These are phyloP conservation scores for Euphorbia pulcherrima DNA, from an alignment of 345 rosid species.

Conservation along the genomic window DNA sequence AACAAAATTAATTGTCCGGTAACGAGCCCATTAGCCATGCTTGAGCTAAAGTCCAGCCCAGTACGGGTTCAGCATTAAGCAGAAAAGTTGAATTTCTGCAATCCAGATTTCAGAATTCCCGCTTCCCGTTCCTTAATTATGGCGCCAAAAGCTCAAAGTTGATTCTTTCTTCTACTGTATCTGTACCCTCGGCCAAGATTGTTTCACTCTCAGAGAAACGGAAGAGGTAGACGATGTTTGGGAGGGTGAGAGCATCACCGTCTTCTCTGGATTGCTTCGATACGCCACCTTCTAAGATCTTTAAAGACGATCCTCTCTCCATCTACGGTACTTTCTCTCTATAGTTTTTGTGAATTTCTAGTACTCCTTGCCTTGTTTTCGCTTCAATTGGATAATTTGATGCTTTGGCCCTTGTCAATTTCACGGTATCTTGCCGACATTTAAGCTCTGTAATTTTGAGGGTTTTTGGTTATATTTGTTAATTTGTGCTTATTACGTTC, in stretches of 20 bases:
- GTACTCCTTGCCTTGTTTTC: too few species aligned
- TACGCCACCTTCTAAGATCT: constrained; percentile 57
- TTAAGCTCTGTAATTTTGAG: neutral
- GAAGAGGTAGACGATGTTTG: constrained; percentile 46
- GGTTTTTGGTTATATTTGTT: neutral
- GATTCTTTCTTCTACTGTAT: too few species aligned
- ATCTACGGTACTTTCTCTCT: constrained; percentile 52
- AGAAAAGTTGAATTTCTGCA: neutral
- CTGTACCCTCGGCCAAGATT: neutral
- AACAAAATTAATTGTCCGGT: too few species aligned
- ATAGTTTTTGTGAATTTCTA: too few species aligned
- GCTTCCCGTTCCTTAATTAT: neutral
- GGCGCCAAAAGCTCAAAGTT: constrained; percentile 19
- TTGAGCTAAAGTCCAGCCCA: neutral
- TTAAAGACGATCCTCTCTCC: constrained; percentile 81
- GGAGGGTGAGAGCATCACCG: constrained; percentile 63
- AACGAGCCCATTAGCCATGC: too few species aligned
- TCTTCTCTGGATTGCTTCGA: constrained; percentile 55
- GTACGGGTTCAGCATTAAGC: neutral
- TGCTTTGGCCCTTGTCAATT: neutral
- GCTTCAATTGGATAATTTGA: neutral
- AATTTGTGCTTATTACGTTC: neutral
- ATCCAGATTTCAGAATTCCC: neutral
- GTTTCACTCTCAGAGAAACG: neutral
- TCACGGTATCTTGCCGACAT: neutral